A percentile compares a stretch with the other conserved stretches of the same genome.
Conservation (phyloP, 805 yeast genomes). For the Candida maltosa region DNA sequence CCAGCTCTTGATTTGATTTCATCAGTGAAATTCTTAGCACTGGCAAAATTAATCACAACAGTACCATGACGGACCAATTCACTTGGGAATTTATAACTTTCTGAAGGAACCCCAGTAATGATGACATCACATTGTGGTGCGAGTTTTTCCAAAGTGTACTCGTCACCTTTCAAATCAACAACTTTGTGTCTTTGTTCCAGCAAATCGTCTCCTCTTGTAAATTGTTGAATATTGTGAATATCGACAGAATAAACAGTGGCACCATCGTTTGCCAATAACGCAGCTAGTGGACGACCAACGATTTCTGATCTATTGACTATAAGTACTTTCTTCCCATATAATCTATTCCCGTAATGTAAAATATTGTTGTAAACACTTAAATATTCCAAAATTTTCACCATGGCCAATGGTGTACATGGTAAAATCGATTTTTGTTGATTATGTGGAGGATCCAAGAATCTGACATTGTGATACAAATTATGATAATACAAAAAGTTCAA, state of each 20-base stretch:
- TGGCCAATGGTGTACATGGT: conserved; percentile 95
- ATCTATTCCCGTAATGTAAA: conserved; percentile 83
- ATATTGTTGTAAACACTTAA: conserved; percentile 82
- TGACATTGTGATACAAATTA: conserved; percentile 89
- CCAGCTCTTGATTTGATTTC: conserved; percentile 84
- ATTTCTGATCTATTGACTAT: conserved; percentile 93
- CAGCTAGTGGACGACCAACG: conserved; percentile 96
- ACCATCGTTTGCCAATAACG: conserved; percentile 93
- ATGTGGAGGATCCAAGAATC: conserved; percentile 72
- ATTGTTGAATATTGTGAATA: conserved; percentile 80
- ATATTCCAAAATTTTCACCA: conserved; percentile 89
- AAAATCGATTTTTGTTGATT: conserved; percentile 74
- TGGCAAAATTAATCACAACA: conserved; percentile 83
- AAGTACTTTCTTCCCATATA: conserved; percentile 89
- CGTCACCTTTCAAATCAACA: conserved; percentile 45
- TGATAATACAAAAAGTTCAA: conserved; percentile 86
- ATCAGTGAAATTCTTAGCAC: conserved; percentile 82
- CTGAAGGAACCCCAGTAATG: conserved; percentile 92
- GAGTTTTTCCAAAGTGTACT: conserved; percentile 55
- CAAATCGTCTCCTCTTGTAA: conserved; percentile 91
- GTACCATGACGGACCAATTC: conserved; percentile 83
- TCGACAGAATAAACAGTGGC: conserved; percentile 94
- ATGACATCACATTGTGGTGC: conserved; percentile 82
- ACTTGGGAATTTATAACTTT: conserved; percentile 80
- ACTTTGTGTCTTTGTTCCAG: conserved; percentile 81